Conservation (phyloP, 208 protist species). For the Spironucleus salmonicida region DNA sequence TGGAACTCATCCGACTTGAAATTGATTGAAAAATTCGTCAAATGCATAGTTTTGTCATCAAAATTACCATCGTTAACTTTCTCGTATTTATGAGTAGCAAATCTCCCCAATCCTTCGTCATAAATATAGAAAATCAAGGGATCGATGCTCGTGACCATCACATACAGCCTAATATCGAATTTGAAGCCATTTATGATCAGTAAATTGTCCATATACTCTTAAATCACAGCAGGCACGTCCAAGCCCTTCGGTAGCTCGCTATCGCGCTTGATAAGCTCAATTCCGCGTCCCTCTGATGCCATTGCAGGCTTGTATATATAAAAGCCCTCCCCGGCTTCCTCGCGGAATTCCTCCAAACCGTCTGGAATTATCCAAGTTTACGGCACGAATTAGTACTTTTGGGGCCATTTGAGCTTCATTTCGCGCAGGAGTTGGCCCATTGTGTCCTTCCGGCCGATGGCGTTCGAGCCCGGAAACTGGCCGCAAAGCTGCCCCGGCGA, state of each 20-base stretch:
- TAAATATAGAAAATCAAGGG: conserved; percentile 36
- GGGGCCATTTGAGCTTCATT: no score
- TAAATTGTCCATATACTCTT: conserved; percentile 26
- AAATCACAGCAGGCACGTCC: conserved; percentile 15
- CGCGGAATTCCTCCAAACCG: neutral
- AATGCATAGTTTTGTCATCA: neutral
- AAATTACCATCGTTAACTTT: neutral
- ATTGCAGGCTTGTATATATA: conserved; percentile 28
- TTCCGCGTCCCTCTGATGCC: neutral
- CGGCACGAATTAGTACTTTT: conserved; percentile 1
- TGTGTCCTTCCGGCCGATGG: conserved; percentile 24
- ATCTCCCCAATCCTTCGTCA: conserved; percentile 34
- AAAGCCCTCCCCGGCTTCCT: neutral
- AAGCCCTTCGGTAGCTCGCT: neutral
- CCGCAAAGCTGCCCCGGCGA: neutral
- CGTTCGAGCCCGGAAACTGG: conserved; percentile 8
- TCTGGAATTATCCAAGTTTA: neutral
- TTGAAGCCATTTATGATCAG: conserved; percentile 37
- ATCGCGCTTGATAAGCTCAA: neutral
- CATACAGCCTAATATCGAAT: conserved; percentile 40
- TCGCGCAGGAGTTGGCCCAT: neutral
- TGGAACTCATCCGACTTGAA: neutral
- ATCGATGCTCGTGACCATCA: conserved; percentile 27
- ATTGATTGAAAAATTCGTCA: conserved; percentile 27
- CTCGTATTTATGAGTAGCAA: conserved; percentile 29